Evolutionary conservation across 2,329 filamentous ascomycete species (phyloP).

Genomic region (Apiospora koreana): DNA sequence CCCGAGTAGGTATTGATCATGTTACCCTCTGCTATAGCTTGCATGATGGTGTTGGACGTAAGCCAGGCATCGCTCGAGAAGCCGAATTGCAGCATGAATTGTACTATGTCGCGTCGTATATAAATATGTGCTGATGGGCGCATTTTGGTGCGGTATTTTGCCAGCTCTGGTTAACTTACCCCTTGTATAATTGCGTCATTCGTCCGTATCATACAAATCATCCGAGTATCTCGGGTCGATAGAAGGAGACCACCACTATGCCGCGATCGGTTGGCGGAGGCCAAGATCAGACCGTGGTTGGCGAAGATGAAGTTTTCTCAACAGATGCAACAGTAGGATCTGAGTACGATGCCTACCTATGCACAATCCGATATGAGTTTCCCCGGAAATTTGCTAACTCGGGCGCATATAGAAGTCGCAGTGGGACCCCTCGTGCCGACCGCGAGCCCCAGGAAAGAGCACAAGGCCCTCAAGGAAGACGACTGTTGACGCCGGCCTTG

Average conservation of each 20-base stretch:
- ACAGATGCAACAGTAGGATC: background rate
- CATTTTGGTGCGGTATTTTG: background rate
- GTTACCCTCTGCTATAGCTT: background rate
- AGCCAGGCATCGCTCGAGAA: background rate
- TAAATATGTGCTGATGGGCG: background rate
- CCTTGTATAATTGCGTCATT: background rate
- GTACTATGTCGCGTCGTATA: background rate
- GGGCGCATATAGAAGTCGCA: background rate
- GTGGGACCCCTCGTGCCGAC: background rate
- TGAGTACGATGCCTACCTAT: background rate
- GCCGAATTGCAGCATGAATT: background rate
- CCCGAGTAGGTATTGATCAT: background rate
- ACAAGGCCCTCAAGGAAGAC: background rate
- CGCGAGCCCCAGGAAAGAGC: background rate
- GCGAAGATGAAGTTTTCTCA: background rate
- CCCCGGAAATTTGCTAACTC: background rate
- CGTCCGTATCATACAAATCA: background rate
- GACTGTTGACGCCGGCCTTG: conserved; percentile 15
- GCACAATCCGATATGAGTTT: background rate
- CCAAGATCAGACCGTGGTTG: background rate
- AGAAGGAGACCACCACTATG: background rate
- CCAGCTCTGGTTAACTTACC: background rate
- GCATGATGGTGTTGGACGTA: background rate
- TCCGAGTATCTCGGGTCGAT: background rate
- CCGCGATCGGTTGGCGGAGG: background rate